Evolutionary conservation across 176 grass and related monocot genomes (phyloP).

Genomic region (Carex littledalei): DNA sequence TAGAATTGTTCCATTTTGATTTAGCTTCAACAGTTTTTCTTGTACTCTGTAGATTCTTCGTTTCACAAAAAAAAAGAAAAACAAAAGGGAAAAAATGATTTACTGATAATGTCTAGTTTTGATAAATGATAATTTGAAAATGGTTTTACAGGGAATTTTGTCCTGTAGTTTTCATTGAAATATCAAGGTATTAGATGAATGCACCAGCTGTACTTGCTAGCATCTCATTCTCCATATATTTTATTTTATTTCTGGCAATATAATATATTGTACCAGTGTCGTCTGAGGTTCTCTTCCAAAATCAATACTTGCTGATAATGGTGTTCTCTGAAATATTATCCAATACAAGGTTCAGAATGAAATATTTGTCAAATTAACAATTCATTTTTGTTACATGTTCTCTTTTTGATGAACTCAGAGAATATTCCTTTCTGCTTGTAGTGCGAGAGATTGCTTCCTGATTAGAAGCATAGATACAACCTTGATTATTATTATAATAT

Average conservation of each 20-base stretch:
- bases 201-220: neutral
- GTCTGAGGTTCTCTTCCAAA: neutral
- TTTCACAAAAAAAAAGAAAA: neutral
- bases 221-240: neutral
- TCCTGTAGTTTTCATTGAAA: neutral
- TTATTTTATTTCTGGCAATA: neutral
- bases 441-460: conserved; percentile 10
- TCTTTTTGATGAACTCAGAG: neutral
- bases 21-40: neutral
- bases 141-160: neutral
- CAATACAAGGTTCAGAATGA: neutral
- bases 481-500: conserved; percentile 9
- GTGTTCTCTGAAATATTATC: neutral
- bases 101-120: neutral
- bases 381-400: neutral
- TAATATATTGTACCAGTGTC: neutral
- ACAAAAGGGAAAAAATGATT: too few relatives aligned
- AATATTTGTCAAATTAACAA: neutral
- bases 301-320: neutral
- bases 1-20: neutral
- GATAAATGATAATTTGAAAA: neutral
- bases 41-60: neutral
- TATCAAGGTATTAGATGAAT: neutral
- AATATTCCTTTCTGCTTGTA: neutral
- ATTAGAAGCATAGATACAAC: neutral